phyloP scores from a whole-genome alignment of 345 rosid species.

The Rhizophora apiculata region DNA sequence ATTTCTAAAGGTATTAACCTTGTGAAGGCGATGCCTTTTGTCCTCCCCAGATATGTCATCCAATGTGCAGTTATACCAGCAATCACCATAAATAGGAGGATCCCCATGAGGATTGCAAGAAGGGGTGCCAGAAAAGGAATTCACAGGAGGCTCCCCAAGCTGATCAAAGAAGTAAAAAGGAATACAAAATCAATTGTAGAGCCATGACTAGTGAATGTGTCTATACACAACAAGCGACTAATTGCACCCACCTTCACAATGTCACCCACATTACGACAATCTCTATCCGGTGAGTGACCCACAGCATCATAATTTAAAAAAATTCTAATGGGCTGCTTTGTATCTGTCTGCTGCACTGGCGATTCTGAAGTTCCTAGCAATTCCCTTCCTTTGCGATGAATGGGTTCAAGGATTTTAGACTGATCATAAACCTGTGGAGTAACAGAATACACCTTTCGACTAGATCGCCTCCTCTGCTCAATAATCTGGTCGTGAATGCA shows the following conservation, averaged over 20 bases:
- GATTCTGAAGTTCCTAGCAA: conserved; percentile 54
- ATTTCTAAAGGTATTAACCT: conserved; percentile 39
- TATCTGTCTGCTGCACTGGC: conserved; percentile 38
- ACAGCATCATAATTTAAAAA: conserved; percentile 97
- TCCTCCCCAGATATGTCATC: conserved; percentile 92
- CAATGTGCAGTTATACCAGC: conserved; percentile 95
- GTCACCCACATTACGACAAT: conserved; percentile 77
- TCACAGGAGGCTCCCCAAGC: conserved; percentile 89
- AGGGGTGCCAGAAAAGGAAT: conserved; percentile 47
- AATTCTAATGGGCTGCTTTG: conserved; percentile 85
- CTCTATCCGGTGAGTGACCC: conserved; percentile 89
- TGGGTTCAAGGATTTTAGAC: conserved; percentile 32
- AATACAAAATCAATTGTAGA: conserved; percentile 13
- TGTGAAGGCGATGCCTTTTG: conserved; percentile 79
- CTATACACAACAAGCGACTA: conserved; percentile 13
- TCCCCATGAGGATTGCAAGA: conserved; percentile 70
- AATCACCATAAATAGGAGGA: conserved; percentile 85
- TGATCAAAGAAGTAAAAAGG: conserved; percentile 28
- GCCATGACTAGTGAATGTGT: neutral
- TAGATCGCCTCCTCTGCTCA: conserved; percentile 81
- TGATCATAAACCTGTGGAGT: conserved; percentile 86
- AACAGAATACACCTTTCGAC: conserved; percentile 72
- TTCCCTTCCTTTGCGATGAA: conserved; percentile 64
- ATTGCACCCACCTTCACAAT: conserved; percentile 71
- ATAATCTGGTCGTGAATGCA: conserved; percentile 94